Evolutionary conservation across 495 filamentous ascomycete species (phyloP), one percentile per base, ranked within the genome.

Genomic region (Podospora pseudoanserina): DNA sequence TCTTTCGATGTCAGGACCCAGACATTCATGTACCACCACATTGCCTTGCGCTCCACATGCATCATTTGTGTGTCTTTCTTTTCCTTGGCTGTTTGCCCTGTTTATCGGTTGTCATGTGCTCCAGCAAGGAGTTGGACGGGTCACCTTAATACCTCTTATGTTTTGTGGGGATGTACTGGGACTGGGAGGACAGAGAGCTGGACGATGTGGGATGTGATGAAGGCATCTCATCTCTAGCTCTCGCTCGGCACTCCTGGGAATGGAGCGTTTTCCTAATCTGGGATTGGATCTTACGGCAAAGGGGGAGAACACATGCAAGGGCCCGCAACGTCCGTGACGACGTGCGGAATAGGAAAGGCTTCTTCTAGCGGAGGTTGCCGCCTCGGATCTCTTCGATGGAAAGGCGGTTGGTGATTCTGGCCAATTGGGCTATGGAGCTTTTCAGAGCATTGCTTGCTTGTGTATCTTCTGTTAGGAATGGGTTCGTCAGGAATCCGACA

Each of bases 11-110:
- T 19, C 57, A n/a, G 32, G 20, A 55, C 54, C 49, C 23, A 28
- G 58, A 49, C 65, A 26, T 20, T 39, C 30, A 44, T 67, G 65
- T 67, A 56, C 65, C 65, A 55, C 65, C 57, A 66, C 23, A 49
- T 60, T 66, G 23, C 39, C 58, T 66, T n/a, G 19, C 65, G 5
- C 59, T 32, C 13, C 39, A 11, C 61, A 20, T 61, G 11, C 19
- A 30, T 30, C 26, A 28, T 61, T 63, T 18, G 28, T 27, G 28
- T 27, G 16, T 30, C 19, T 67, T 49, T 56, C 30, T 32, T 67
- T 23, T 27, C 18, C n/a, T 62, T 62, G 20, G 18, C 60, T 54
- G 32, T 62, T 32, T 23, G 27, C 53, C 27, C 5, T 16, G 53
- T 49, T 32, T 32, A 67, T 63, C n/a, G 18, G 44, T 27, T 53